These are phyloP conservation scores for Poterioochromonas sp. DNA, from an alignment of 352 stramenopile species.

Conservation along the genomic window DNA sequence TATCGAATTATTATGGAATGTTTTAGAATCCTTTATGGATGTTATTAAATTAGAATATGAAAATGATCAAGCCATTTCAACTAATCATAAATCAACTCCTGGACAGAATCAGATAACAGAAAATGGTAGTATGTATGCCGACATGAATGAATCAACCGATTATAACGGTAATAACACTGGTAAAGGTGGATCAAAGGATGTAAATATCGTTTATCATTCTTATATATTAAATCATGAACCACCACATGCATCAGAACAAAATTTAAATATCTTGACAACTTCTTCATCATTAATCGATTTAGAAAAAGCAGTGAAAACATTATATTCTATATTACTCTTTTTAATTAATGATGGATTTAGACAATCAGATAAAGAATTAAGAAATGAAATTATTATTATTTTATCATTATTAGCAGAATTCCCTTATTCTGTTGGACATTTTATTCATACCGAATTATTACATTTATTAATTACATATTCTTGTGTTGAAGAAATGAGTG, in stretches of 20 bases:
- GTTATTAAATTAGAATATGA: not conserved
- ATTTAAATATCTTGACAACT: not conserved
- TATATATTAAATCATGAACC: not conserved
- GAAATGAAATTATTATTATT: constrained; percentile 21
- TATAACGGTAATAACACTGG: not conserved
- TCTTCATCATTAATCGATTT: not conserved
- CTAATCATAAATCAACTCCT: no score
- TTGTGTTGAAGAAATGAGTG: not conserved
- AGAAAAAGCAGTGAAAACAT: not conserved
- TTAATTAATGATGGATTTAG: constrained; percentile 1
- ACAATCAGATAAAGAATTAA: constrained; percentile 24
- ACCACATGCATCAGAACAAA: not conserved
- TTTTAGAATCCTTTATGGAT: not conserved
- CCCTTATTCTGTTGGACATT: not conserved
- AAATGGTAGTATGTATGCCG: no score
- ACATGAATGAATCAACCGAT: not conserved
- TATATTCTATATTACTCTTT: not conserved
- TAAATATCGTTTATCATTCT: no score
- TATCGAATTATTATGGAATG: constrained; percentile 19
- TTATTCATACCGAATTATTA: not conserved
- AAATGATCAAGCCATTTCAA: no score
- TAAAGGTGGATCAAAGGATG: not conserved
- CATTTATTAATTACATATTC: constrained; percentile 5
- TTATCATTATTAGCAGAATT: constrained; percentile 24
- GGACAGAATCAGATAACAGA: no score